A percentile compares a stretch with the other conserved stretches of the same genome.
These are phyloP conservation scores for Pyrenophora seminiperda DNA, from an alignment of 2,329 filamentous ascomycete species.

Conservation along the genomic window DNA sequence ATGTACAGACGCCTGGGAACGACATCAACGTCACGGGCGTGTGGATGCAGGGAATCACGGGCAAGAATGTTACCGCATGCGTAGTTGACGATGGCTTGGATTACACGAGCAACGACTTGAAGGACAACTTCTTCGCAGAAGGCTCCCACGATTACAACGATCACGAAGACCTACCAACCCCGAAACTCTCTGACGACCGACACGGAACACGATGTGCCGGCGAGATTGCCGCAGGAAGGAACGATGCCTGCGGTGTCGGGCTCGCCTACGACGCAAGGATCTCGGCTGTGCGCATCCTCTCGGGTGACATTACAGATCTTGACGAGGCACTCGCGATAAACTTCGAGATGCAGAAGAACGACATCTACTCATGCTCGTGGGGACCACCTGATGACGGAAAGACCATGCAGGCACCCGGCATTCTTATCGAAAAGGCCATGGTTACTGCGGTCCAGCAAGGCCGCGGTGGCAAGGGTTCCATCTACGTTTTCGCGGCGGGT, in stretches of 20 bases:
- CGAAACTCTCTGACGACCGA: conserved; percentile 79
- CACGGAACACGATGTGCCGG: conserved; percentile 95
- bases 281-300: conserved; percentile 89
- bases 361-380: conserved; percentile 99
- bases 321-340: conserved; percentile 94
- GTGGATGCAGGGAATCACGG: conserved; percentile 89
- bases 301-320: conserved; percentile 84
- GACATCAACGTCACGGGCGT: conserved; percentile 96
- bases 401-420: conserved; percentile 91
- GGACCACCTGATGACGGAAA: conserved; percentile 90
- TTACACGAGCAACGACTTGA: conserved; percentile 91
- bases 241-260: conserved; percentile 92
- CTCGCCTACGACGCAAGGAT: conserved; percentile 92
- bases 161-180: conserved; percentile 74
- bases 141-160: conserved; percentile 99
- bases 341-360: conserved; percentile 86
- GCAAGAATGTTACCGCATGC: conserved; percentile 84
- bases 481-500: conserved; percentile 96
- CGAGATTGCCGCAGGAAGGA: conserved; percentile 89
- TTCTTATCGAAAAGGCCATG: conserved; percentile 89
- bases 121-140: conserved; percentile 88
- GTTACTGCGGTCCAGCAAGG: conserved; percentile 90
- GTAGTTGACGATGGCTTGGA: conserved; percentile 97
- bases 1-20: conserved; percentile 78
- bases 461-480: conserved; percentile 79